phyloP scores from a whole-genome alignment of 768 basidiomycete genomes.

The Amanita brunnescens region DNA sequence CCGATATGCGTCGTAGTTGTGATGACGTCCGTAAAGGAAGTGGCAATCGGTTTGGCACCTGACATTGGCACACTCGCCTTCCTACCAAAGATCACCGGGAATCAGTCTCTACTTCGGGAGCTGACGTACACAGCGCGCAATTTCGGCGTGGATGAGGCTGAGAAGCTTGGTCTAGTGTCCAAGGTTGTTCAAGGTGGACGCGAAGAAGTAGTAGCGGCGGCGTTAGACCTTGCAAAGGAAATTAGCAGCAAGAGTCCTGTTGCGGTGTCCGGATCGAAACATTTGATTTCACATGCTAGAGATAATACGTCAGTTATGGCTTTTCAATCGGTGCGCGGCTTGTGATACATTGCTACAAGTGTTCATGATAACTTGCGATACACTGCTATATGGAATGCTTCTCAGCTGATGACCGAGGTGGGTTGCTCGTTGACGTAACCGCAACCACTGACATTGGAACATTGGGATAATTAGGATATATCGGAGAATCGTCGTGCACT shows the following conservation, averaged over 20 bases:
- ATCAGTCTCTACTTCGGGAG: slow-evolving; percentile 64
- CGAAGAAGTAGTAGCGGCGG: slow-evolving; percentile 56
- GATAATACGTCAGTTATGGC: slow-evolving; percentile 57
- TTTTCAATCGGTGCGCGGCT: neutral
- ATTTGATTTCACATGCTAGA: slow-evolving; percentile 64
- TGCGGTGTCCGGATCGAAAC: slow-evolving; percentile 71
- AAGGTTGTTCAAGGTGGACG: slow-evolving; percentile 57
- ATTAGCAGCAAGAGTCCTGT: slow-evolving; percentile 76
- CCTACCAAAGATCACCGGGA: slow-evolving; percentile 69
- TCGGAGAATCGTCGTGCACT: neutral
- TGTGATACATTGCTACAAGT: neutral
- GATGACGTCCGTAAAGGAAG: slow-evolving; percentile 50
- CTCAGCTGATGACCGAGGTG: slow-evolving; percentile 6
- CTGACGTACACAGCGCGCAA: slow-evolving; percentile 64
- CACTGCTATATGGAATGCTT: slow-evolving; percentile 1
- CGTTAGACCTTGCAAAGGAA: slow-evolving; percentile 52
- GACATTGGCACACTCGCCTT: slow-evolving; percentile 84
- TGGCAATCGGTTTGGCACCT: slow-evolving; percentile 79
- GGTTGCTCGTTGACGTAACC: neutral
- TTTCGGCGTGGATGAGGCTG: slow-evolving; percentile 66
- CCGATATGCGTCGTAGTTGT: neutral
- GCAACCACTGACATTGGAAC: neutral
- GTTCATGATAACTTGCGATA: slow-evolving; percentile 4
- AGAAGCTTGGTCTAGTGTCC: slow-evolving; percentile 65
- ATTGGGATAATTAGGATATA: neutral